Evolutionary conservation across 2,329 filamentous ascomycete genomes (phyloP), one percentile per base, ranked within the genome.

Genomic region (Penicillium sp.): DNA sequence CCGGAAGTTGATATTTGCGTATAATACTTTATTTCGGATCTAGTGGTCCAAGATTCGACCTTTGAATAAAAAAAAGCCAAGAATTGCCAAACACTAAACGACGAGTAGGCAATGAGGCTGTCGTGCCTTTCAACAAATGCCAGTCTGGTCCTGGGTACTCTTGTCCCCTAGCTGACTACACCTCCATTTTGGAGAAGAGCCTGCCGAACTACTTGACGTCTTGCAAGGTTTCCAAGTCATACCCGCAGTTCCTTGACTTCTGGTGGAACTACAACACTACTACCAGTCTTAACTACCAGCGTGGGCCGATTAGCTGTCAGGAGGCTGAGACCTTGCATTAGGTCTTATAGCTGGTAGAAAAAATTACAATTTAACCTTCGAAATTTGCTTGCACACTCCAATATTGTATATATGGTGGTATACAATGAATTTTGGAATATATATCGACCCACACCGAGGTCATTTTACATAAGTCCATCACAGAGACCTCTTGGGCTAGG

Each of bases 261-360:
- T 62, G 58, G 53, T 62, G 61, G 55, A 57, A 61, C 19, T 59
- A 61, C 48, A 61, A 61, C 26, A 62, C 58, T 19, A 55, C 57
- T 9, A 53, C 54, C 19, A 37, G 47, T 9, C 26, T 57, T 2
- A 52, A 57, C 35, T 53, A 48, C 16, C 49, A 50, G 13, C 39
- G 19, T 25, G 37, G 42, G 16, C 54, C 54, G 23, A 45, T 52
- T 23, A 26, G 27, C 26, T 57, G 54, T 26, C 51, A 58, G 43
- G 46, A 54, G 31, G 26, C 37, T 44, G 45, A 48, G 13, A 19
- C 43, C 8, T 35, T 55, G 53, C 16, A 47, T 1, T 54, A 42
- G 9, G 10, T 3, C 23, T 6, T 11, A 14, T 8, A 8, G 14
- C 35, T 37, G 16, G 3, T 37, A n/a, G 6, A 10, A 8, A 2